Evolutionary conservation across 768 basidiomycete genomes (phyloP), one percentile per base, ranked within the genome.

Genomic region (Suillus subalutaceus): DNA sequence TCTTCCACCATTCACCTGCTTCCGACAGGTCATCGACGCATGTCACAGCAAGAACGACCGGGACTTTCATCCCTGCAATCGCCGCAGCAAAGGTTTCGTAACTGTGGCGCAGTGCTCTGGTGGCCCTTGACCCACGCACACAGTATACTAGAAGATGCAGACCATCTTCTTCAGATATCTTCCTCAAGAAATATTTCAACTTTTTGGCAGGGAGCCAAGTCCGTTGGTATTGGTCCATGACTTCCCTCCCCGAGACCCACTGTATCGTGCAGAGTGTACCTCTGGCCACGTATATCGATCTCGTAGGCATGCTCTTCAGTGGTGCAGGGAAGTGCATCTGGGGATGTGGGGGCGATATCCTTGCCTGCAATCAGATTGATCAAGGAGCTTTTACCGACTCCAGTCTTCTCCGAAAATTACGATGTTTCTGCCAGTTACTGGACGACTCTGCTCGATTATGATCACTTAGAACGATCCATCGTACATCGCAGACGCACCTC

Each of bases 341-440:
- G 69, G 15, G 80, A 81, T 18, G 74, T 75, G 20, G 59, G 61
- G 18, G 82, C 82, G 13, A 67, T 65, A 10, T 74, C 64, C 9
- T 68, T 64, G 48, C 75, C 77, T 26, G 67, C 66, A 53, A 83
- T 53, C 70, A 84, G 76, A 67, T 84, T 84, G 65, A 84, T 65
- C 38, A 83, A 67, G 2, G 80, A 82, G 66, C 83, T 84, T 63
- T 84, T 84, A 44, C 79, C 79, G 43, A 75, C 66, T 46, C 82
- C 83, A 10, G 75, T 73, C 68, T 83, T n/a, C 81, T n/a, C 83
- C 83, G 65, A 84, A 84, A 30, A 83, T 44, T 56, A 84, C 63
- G 60, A 82, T 71, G 66, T 83, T 83, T 13, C 35, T 56, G 35
- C 55, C 20, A 13, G 55, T 37, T 13, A 35, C 16, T 53, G 62